phyloP scores from a whole-genome alignment of 78 protist genomes.

The Dictyostelium brefeldianum region DNA sequence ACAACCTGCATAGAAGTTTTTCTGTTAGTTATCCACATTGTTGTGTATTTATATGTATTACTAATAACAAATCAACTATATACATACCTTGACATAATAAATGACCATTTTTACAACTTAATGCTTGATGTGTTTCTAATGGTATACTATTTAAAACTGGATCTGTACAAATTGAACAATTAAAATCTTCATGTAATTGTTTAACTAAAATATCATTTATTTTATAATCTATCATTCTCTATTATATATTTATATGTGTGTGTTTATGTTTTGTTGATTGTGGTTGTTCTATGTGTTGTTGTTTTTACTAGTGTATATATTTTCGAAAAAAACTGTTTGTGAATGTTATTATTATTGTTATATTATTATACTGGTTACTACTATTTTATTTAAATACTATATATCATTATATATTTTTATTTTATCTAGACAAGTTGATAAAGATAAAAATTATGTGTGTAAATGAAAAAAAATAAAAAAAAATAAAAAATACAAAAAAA shows the following conservation, averaged over 20 bases:
- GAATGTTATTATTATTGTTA: too few relatives aligned
- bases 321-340: neutral
- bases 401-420: too few relatives aligned
- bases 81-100: neutral
- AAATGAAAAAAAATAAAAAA: too few relatives aligned
- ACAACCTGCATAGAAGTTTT: neutral
- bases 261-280: neutral
- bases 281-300: neutral
- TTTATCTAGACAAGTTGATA: too few relatives aligned
- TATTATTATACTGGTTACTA: too few relatives aligned
- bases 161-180: neutral
- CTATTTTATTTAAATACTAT: too few relatives aligned
- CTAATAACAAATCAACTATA: too few relatives aligned
- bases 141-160: neutral
- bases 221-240: slow-evolving; percentile 3
- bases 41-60: neutral
- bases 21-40: neutral
- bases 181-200: neutral
- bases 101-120: slow-evolving; percentile 25
- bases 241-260: neutral
- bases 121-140: neutral
- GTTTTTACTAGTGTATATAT: neutral
- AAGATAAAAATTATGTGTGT: too few relatives aligned
- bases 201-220: neutral
- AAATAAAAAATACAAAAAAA: too few relatives aligned